Base-by-base conservation (phyloP, 345 rosid species). In the Melaleuca alternifolia region DNA sequence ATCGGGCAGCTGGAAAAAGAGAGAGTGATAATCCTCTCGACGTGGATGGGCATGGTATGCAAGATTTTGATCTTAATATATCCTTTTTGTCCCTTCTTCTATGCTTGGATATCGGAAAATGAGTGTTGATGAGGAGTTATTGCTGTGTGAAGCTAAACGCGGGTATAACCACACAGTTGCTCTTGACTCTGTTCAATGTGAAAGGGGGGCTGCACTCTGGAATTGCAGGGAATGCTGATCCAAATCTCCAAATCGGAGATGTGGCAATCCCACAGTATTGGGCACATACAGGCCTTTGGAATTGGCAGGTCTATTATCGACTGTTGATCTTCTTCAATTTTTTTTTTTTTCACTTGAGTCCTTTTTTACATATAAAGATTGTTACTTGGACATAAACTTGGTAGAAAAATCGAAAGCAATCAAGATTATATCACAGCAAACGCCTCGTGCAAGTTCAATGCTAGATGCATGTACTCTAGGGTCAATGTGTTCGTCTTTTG, bases 201-300 rank as follows among this genome's bases (percentile, higher is more conserved):
- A 90, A 88, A 87, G 97, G 99, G 10, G 94, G 95, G 6, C 48
- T 96, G 84, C 99, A 94, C 88, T 90, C 92, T 85, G 99, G 96
- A 88, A 93, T 96, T 50, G 96, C 96, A 23, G 99, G 96, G 56
- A 95, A 95, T 83, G 95, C 94, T 84, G 90, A 95, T 83, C 91
- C 92, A 52, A 12, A 88, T 33, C 94, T 95, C 65, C 88, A 92
- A 84, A 92, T 95, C 30, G 97, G 94, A 20, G 94, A 94, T 75
- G 94, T 94, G 2, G 92, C 97, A 6, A 90, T 95, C 83, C 95
- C 96, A 54, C 86, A 51, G 15, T 90, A 75, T 57, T 95, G 99
- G 99, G 97, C 98, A 51, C 97, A 95, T 54, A 54, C 92, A 16
- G 95, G 94, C 48, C 98, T 96, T 46, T 96, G 97, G 99, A 91